These are phyloP conservation scores for Chaetomidium leptoderma DNA, from an alignment of 495 filamentous ascomycete species.

Conservation along the genomic window DNA sequence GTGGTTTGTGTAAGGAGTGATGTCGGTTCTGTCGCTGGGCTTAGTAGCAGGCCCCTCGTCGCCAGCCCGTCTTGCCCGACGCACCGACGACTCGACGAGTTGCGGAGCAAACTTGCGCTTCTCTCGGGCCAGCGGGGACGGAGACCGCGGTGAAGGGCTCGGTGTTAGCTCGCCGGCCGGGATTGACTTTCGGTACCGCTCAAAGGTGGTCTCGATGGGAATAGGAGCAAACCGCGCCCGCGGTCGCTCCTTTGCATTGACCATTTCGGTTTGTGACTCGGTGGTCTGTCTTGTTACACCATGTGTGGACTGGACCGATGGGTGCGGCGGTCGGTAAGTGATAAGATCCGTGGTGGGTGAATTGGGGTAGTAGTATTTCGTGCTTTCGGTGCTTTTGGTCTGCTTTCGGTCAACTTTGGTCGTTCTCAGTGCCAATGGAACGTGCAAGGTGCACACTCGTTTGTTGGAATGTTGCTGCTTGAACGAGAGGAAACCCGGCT, in stretches of 20 bases:
- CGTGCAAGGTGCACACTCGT: neutral
- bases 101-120: conserved; percentile 57
- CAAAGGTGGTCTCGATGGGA: conserved; percentile 57
- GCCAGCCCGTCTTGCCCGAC: conserved; percentile 51
- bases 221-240: conserved; percentile 53
- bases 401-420: conserved; percentile 2
- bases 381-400: neutral
- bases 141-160: conserved; percentile 46
- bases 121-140: conserved; percentile 31
- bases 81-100: conserved; percentile 60
- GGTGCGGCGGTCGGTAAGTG: neutral
- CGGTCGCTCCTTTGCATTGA: conserved; percentile 28
- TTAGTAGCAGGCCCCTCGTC: conserved; percentile 49
- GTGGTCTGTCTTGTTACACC: conserved; percentile 5
- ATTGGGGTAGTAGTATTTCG: neutral
- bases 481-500: neutral
- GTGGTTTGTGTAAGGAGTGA: conserved; percentile 55
- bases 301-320: conserved; percentile 1
- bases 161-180: conserved; percentile 48
- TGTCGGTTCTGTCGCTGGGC: conserved; percentile 54
- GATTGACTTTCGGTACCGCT: conserved; percentile 45
- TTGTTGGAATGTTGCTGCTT: neutral
- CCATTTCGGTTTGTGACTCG: conserved; percentile 21
- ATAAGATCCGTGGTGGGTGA: neutral
- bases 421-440: neutral